These are phyloP conservation scores for Kwoniella sp. DNA, from an alignment of 768 basidiomycete species.

Conservation along the genomic window DNA sequence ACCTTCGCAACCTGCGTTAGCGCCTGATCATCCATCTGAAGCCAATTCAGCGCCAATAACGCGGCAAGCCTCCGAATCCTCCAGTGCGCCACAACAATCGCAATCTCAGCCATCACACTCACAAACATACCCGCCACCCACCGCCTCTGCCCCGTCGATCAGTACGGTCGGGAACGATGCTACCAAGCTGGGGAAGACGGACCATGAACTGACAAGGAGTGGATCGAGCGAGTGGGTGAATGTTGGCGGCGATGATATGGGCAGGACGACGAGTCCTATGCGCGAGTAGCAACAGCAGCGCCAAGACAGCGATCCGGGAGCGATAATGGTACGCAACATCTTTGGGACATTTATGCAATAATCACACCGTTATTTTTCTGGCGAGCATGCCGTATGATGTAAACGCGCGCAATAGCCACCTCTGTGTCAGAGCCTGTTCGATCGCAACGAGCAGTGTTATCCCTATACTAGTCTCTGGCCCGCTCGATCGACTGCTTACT, in stretches of 20 bases:
- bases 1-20: constrained; percentile 6
- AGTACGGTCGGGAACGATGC: neutral
- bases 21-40: constrained; percentile 8
- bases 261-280: constrained; percentile 19
- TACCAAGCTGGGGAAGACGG: neutral
- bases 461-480: no score
- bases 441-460: no score
- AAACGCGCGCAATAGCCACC: no score
- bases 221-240: constrained; percentile 22
- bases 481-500: no score
- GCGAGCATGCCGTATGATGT: no score
- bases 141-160: neutral
- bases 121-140: neutral
- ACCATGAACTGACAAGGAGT: neutral
- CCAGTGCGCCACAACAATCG: neutral
- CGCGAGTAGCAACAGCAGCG: constrained; percentile 19
- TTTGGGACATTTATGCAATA: neutral
- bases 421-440: no score
- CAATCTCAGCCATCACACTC: constrained; percentile 1
- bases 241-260: constrained; percentile 11
- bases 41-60: constrained; percentile 3
- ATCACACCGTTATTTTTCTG: no score
- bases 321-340: neutral
- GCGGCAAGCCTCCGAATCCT: neutral
- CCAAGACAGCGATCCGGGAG: no score